These are phyloP conservation scores for Arthrocladium fulminans DNA, from an alignment of 2,329 filamentous ascomycete genomes.

Conservation along the genomic window DNA sequence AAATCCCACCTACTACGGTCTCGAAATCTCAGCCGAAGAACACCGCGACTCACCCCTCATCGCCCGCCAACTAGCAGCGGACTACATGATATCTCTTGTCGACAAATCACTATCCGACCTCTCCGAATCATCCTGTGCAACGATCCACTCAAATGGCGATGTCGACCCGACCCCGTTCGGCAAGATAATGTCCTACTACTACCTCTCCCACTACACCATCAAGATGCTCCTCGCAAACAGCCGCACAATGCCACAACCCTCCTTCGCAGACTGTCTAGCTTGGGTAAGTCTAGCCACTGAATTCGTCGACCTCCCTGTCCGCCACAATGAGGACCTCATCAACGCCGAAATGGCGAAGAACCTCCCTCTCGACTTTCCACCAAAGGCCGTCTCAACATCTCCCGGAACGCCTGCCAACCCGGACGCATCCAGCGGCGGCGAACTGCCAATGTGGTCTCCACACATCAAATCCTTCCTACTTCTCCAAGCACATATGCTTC, in stretches of 20 bases:
- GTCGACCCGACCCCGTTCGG: conserved; percentile 84
- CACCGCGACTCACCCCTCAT: conserved; percentile 64
- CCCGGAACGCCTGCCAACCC: conserved; percentile 28
- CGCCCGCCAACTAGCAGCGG: conserved; percentile 80
- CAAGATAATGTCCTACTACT: conserved; percentile 99
- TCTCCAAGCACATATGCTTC: conserved; percentile 88
- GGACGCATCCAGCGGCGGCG: conserved; percentile 31
- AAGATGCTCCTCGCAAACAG: conserved; percentile 71
- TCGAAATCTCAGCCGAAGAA: conserved; percentile 86
- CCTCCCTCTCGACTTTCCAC: conserved; percentile 44
- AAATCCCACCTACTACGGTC: conserved; percentile 94
- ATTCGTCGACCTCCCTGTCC: conserved; percentile 94
- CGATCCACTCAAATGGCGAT: conserved; percentile 75
- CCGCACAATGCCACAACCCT: conserved; percentile 54
- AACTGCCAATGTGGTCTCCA: conserved; percentile 90
- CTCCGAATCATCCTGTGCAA: conserved; percentile 72
- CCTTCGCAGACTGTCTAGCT: conserved; percentile 71
- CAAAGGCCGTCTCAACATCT: conserved; percentile 2
- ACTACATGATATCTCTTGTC: conserved; percentile 90
- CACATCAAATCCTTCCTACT: conserved; percentile 94
- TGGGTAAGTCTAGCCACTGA: conserved; percentile 94
- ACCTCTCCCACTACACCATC: conserved; percentile 89
- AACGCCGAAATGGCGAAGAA: conserved; percentile 82
- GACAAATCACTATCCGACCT: conserved; percentile 76
- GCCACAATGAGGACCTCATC: conserved; percentile 96